Evolutionary conservation across 2,329 filamentous ascomycete species (phyloP), one percentile per base, ranked within the genome.

Genomic region (Fusarium stilboides): DNA sequence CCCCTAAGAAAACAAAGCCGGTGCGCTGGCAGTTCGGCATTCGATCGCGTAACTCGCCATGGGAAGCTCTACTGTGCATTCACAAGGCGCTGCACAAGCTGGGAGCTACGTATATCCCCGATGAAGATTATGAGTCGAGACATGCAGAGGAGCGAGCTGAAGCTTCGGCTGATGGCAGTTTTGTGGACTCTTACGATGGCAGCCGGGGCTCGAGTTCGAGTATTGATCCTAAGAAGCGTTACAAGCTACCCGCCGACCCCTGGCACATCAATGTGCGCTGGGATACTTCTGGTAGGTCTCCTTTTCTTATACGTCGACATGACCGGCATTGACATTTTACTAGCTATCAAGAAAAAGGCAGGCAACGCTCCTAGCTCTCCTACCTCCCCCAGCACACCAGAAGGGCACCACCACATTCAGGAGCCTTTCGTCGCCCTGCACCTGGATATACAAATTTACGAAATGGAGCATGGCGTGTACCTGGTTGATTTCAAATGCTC

Each of bases 21-120:
- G 93, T 94, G 17, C 93, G 95, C 70, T 99, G 96, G 96, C 96
- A 99, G 78, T 99, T 99, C 77, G 96, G 96, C 58, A 99, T 99
- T 65, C 89, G 96, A 37, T 97, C 94, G 45, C 90, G 96, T 49
- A 99, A 98, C 76, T 92, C 94, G 57, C 96, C 96, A 1, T 94
- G 94, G 74, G 96, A 99, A 79, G 96, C 96, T 0, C 92, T 99
- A 79, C 84, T 97, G 26, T 98, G 95, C 75, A 96, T 99, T 57
- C 98, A 98, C 84, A 94, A 95, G 78, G 94, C 96, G 1, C 84
- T 99, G 43, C 86, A 90, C 64, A 94, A 94, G 71, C 90, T 98
- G 75, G 94, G 94, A 33, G 96, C 94, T 14, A 90, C 94, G 50
- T 98, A 97, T 91, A 89, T 97, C 5, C 83, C 87, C 1, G 89